A percentile compares a stretch with the other conserved stretches of the same genome.
phyloP scores from a whole-genome alignment of 306 rosid species.

The Hippophae rhamnoides region DNA sequence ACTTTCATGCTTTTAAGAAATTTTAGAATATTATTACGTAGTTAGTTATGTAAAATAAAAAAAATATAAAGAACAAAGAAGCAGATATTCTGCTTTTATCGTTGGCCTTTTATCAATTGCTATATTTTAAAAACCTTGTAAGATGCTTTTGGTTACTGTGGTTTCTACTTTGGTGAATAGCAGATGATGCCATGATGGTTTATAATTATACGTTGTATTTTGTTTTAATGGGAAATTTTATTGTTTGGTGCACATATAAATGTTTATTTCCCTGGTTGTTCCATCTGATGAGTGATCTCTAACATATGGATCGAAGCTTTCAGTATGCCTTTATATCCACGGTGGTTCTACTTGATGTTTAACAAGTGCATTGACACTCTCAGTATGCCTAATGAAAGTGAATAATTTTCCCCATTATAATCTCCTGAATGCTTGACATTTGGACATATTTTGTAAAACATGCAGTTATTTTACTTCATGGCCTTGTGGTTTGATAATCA shows the following conservation, averaged over 20 bases:
- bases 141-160: background rate
- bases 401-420: background rate
- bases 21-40: background rate
- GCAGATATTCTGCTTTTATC: background rate
- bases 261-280: no score
- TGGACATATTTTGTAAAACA: background rate
- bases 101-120: background rate
- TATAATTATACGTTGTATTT: no score
- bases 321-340: no score
- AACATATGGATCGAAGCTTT: no score
- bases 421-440: background rate
- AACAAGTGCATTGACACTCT: no score
- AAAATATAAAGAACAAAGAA: background rate
- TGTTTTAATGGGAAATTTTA: no score
- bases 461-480: slow-evolving; percentile 11
- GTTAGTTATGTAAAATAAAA: background rate
- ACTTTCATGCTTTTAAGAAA: background rate
- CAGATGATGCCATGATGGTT: no score
- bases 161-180: background rate
- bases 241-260: no score
- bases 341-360: no score
- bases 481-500: slow-evolving; percentile 24
- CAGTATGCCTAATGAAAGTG: background rate
- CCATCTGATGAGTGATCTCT: no score
- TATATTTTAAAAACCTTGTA: no score